phyloP scores from a whole-genome alignment of 768 basidiomycete genomes.

The Tylopilus subfusipes region DNA sequence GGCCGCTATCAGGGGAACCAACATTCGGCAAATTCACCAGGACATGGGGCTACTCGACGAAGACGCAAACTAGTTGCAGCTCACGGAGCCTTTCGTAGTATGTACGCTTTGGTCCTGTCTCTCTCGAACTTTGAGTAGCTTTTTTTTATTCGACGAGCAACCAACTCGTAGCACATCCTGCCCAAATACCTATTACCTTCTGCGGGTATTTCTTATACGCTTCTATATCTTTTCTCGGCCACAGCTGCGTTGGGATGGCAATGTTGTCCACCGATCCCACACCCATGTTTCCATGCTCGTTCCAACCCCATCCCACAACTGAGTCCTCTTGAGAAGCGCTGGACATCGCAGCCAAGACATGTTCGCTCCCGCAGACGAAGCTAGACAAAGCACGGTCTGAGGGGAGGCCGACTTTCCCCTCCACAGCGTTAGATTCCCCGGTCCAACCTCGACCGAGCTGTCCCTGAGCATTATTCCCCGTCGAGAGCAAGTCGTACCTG shows the following conservation, averaged over 20 bases:
- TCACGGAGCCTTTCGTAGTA: neutral
- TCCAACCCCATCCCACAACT: conserved; percentile 95
- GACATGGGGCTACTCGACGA: conserved; percentile 61
- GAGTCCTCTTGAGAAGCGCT: conserved; percentile 26
- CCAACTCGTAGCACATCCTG: conserved; percentile 35
- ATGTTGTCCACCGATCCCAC: conserved; percentile 57
- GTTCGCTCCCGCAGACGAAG: conserved; percentile 82
- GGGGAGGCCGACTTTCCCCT: conserved; percentile 21
- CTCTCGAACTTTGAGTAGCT: neutral
- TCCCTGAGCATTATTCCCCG: conserved; percentile 54
- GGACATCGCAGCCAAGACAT: conserved; percentile 50
- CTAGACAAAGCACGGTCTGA: conserved; percentile 26
- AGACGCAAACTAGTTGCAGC: conserved; percentile 40
- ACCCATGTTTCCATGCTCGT: conserved; percentile 95
- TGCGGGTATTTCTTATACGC: conserved; percentile 4
- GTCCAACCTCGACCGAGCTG: conserved; percentile 54
- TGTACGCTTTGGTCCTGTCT: neutral
- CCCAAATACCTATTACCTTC: conserved; percentile 25
- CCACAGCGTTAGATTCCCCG: neutral
- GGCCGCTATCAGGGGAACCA: conserved; percentile 65
- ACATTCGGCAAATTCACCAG: conserved; percentile 69
- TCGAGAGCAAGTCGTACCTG: conserved; percentile 39
- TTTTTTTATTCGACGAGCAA: conserved; percentile 24
- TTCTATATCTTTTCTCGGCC: conserved; percentile 37
- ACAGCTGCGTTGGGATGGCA: conserved; percentile 46